Base-by-base conservation (phyloP, 169 alveolate genomes). In the Plasmodium billcollinsi region DNA sequence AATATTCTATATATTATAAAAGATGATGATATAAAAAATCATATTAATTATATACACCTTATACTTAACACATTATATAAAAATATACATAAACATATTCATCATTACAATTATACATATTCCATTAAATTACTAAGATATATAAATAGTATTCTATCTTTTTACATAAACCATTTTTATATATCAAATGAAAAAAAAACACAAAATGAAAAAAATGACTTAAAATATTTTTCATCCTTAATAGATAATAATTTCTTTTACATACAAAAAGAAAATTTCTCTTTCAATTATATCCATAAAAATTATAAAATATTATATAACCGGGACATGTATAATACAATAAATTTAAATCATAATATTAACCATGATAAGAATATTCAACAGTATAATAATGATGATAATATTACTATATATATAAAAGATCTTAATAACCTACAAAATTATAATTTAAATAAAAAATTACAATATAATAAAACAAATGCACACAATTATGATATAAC, bases 81-180 rank as follows among this genome's bases (percentile, higher is more conserved):
- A 47, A 12, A 14, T 58, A 29, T 86, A 29, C 33, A 71, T 66
- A 72, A 63, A 21, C 88, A 86, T 29, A 71, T 52, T 11, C 88
- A 63, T 49, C 88, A 72, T 8, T 86, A 86, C 49, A 86, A 72
- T 73, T 86, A 86, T 86, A 29, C 72, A 18, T 86, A 49, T 56
- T 71, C 88, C 2, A 56, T 86, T 71, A 65, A 29, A 15, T 43
- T 86, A 20, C 75, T 86, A n/a, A 62, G 54, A 9, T 14, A 62
- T 9, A 14, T 86, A 59, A 71, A 86, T 61, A 59, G 50, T 12
- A 33, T 86, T 33, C 18, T 86, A n/a, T 62, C 61, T 43, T 83
- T 56, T 56, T 70, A 69, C 29, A 39, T 73, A 3, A 26, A 39
- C 24, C 5, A 15, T 33, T 69, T 24, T 24, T 29, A 56, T 73